A percentile compares a stretch with the other conserved stretches of the same genome.
These are phyloP conservation scores for Clonostachys sp. DNA, from an alignment of 2,329 filamentous ascomycete genomes.

Conservation along the genomic window DNA sequence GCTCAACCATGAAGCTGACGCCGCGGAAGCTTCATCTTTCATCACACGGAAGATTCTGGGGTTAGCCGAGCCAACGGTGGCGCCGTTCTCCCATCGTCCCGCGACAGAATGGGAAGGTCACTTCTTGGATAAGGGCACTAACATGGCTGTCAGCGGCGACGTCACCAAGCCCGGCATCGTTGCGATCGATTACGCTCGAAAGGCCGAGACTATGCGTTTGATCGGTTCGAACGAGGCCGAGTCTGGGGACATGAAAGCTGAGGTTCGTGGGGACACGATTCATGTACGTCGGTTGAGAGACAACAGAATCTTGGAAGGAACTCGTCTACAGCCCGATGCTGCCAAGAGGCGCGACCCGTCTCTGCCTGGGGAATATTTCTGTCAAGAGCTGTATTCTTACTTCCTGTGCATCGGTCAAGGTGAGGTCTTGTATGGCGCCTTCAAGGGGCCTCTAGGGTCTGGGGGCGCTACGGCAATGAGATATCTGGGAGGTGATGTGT, in stretches of 20 bases:
- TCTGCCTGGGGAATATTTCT: background rate
- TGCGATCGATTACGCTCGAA: too few relatives aligned
- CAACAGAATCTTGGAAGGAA: background rate
- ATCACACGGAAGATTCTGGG: background rate
- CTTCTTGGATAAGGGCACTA: background rate
- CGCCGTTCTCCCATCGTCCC: background rate
- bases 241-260: too few relatives aligned
- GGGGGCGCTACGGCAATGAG: background rate
- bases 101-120: background rate
- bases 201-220: too few relatives aligned
- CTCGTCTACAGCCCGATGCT: too few relatives aligned
- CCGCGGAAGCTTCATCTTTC: background rate
- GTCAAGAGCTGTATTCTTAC: background rate
- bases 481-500: background rate
- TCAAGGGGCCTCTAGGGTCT: background rate
- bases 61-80: background rate
- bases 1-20: background rate
- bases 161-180: background rate
- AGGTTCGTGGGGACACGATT: background rate
- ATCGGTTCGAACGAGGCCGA: too few relatives aligned
- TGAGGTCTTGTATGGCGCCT: background rate
- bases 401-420: background rate
- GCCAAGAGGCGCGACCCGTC: background rate
- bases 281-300: background rate
- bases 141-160: background rate